Percentiles rank a stretch among this genome's conserved stretches.
phyloP scores from a whole-genome alignment of 495 filamentous ascomycete genomes.

The Stereocaulon alpinum region DNA sequence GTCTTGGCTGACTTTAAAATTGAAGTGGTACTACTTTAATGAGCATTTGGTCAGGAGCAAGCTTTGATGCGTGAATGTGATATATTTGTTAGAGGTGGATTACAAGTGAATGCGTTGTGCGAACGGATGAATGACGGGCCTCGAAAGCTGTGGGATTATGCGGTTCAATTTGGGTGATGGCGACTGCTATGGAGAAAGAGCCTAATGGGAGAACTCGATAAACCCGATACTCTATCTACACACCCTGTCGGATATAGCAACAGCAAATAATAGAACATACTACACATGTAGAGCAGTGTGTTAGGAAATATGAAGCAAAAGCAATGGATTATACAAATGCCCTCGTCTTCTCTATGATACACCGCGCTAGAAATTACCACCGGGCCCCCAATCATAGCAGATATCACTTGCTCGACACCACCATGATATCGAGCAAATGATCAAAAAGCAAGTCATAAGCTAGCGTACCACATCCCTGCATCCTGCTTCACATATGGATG shows the following conservation, averaged over 20 bases:
- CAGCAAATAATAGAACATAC: background rate
- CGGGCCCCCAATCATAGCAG: background rate
- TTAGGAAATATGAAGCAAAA: background rate
- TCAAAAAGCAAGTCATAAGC: slow-evolving; percentile 8
- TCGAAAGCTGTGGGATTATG: no score
- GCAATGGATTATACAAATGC: slow-evolving; percentile 7
- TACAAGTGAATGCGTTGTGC: no score
- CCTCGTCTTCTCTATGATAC: slow-evolving; percentile 7
- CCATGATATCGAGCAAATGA: background rate
- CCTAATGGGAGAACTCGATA: background rate
- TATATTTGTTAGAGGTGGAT: no score
- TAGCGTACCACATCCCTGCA: slow-evolving; percentile 1
- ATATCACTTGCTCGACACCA: background rate
- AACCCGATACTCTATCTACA: background rate
- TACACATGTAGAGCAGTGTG: background rate
- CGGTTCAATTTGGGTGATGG: no score
- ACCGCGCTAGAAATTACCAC: background rate
- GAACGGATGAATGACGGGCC: no score
- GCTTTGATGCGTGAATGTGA: no score
- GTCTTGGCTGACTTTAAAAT: no score
- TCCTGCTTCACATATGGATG: slow-evolving; percentile 1
- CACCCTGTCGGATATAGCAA: background rate
- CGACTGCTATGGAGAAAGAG: no score
- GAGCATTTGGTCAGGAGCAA: no score
- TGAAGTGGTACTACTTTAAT: no score